A percentile compares a stretch with the other conserved stretches of the same genome.
These are phyloP conservation scores for Ricinus communis DNA, from an alignment of 345 rosid species.

Conservation along the genomic window DNA sequence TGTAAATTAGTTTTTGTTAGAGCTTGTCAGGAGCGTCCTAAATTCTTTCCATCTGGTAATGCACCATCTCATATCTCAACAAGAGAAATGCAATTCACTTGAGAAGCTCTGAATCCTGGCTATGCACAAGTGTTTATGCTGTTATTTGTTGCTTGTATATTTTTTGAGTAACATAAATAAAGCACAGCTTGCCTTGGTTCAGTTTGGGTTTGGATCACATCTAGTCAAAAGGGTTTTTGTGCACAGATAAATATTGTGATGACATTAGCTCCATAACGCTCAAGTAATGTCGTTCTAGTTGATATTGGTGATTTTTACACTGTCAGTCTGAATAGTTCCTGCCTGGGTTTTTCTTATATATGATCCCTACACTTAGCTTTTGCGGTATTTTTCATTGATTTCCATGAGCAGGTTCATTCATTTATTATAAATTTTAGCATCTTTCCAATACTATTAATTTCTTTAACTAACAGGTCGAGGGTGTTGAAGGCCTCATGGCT, in stretches of 20 bases:
- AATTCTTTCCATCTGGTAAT: neutral
- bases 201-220: neutral
- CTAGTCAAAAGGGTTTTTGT: neutral
- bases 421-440: neutral
- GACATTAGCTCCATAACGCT: neutral
- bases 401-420: too few species aligned
- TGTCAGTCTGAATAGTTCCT: neutral
- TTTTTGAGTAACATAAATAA: neutral
- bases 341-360: neutral
- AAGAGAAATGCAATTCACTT: neutral
- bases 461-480: slow-evolving; percentile 59
- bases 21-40: neutral
- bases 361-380: too few species aligned
- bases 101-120: neutral
- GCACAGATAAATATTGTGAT: too few species aligned
- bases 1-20: neutral
- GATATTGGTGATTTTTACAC: neutral
- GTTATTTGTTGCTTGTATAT: neutral
- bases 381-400: neutral
- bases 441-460: neutral
- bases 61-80: neutral
- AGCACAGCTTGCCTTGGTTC: neutral
- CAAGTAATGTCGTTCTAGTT: neutral
- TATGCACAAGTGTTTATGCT: neutral
- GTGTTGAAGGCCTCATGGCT: slow-evolving; percentile 78